A percentile compares a stretch with the other conserved stretches of the same genome.
Conservation (phyloP, 2,329 filamentous ascomycete genomes). For the Fusarium robinianum region DNA sequence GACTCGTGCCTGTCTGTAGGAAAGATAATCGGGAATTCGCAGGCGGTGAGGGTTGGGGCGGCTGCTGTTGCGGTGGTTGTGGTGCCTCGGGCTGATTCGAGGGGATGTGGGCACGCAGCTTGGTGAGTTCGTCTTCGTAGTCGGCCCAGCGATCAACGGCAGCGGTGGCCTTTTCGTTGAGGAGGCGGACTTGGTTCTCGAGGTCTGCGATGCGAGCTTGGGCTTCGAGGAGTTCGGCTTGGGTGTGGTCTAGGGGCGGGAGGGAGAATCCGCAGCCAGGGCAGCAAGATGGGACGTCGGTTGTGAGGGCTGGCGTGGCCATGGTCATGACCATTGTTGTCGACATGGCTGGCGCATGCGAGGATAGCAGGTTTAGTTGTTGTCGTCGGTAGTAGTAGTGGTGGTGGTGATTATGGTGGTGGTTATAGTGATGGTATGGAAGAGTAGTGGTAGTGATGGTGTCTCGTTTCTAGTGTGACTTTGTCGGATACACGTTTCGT, state of each 20-base stretch:
- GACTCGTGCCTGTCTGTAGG: constrained; percentile 50
- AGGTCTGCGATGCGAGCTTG: constrained; percentile 69
- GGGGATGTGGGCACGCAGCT: constrained; percentile 53
- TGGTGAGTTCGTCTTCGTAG: constrained; percentile 77
- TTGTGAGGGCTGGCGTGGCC: constrained; percentile 37
- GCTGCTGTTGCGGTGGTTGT: constrained; percentile 19
- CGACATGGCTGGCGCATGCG: constrained; percentile 26
- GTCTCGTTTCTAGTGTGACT: too few relatives aligned
- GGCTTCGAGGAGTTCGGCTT: constrained; percentile 54
- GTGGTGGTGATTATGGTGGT: neutral
- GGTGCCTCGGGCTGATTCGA: constrained; percentile 25
- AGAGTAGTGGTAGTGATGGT: neutral
- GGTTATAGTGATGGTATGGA: neutral
- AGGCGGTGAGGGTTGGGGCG: constrained; percentile 29
- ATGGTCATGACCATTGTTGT: constrained; percentile 44
- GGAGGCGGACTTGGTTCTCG: constrained; percentile 69
- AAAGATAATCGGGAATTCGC: constrained; percentile 49
- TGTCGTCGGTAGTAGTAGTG: neutral
- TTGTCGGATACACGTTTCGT: neutral
- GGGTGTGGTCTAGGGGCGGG: constrained; percentile 43
- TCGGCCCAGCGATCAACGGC: constrained; percentile 70
- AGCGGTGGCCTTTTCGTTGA: constrained; percentile 72
- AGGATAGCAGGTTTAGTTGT: neutral
- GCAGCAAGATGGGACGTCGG: constrained; percentile 47
- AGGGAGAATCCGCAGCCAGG: constrained; percentile 55